Evolutionary conservation across 2,329 filamentous ascomycete genomes (phyloP).

Genomic region (Claviceps humidiphila): DNA sequence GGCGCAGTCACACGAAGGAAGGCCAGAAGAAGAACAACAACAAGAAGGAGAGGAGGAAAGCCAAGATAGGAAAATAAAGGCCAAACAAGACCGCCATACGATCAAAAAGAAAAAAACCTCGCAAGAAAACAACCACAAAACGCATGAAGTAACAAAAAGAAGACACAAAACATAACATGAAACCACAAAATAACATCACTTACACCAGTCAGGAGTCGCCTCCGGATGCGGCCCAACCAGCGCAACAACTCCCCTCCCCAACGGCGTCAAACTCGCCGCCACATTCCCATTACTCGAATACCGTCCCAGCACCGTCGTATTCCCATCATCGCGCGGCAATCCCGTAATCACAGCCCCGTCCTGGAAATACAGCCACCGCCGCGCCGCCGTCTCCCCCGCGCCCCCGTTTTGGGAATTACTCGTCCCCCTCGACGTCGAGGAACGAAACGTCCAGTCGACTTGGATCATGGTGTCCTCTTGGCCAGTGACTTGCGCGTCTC

Average conservation of each 20-base stretch:
- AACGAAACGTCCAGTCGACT: slow-evolving; percentile 13
- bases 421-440: background rate
- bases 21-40: no score
- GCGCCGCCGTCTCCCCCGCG: slow-evolving; percentile 6
- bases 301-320: slow-evolving; percentile 8
- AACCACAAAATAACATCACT: no score
- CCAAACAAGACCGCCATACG: no score
- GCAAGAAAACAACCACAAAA: no score
- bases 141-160: no score
- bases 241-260: slow-evolving; percentile 13
- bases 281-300: slow-evolving; percentile 13
- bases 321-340: background rate
- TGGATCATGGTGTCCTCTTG: slow-evolving; percentile 12
- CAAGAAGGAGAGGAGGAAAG: no score
- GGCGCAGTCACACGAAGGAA: slow-evolving; percentile 1
- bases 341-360: slow-evolving; percentile 12
- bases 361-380: slow-evolving; percentile 15
- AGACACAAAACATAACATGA: no score
- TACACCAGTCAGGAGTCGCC: slow-evolving; percentile 14
- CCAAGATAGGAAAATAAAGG: no score
- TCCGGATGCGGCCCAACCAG: slow-evolving; percentile 15
- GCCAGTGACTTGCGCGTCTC: slow-evolving; percentile 9
- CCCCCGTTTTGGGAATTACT: background rate
- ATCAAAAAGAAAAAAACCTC: no score
- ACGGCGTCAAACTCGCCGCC: slow-evolving; percentile 12